Conservation (phyloP, 495 filamentous ascomycete genomes). For the Penicillium riverlandense region DNA sequence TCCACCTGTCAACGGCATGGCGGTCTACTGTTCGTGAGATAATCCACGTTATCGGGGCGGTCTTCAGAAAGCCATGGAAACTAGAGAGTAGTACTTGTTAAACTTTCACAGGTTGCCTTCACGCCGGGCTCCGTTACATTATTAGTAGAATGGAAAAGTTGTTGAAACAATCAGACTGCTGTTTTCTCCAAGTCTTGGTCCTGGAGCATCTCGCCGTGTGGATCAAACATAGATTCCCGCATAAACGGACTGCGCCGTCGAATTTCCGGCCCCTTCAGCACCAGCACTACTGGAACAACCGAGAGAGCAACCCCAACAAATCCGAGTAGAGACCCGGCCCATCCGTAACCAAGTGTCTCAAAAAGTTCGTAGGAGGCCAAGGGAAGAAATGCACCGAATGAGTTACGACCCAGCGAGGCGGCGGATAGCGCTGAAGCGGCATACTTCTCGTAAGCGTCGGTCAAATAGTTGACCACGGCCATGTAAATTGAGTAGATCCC, state of each 20-base stretch:
- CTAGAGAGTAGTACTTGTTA: too few relatives aligned
- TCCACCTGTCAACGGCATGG: neutral
- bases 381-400: too few relatives aligned
- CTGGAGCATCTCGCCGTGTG: conserved; percentile 7
- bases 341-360: conserved; percentile 31
- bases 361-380: conserved; percentile 34
- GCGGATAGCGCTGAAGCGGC: too few relatives aligned
- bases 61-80: too few relatives aligned
- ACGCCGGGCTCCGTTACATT: too few relatives aligned
- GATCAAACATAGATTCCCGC: conserved; percentile 22
- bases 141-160: neutral
- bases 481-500: too few relatives aligned
- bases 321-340: conserved; percentile 36
- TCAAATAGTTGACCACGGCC: too few relatives aligned
- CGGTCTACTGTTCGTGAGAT: neutral
- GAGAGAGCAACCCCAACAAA: conserved; percentile 32
- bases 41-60: too few relatives aligned
- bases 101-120: too few relatives aligned
- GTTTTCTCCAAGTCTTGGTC: neutral
- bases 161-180: neutral
- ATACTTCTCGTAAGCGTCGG: too few relatives aligned
- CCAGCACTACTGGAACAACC: conserved; percentile 29
- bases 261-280: conserved; percentile 28
- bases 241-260: conserved; percentile 29
- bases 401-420: too few relatives aligned